These are phyloP conservation scores for Amanita exitialis DNA, from an alignment of 768 basidiomycete species.

Conservation along the genomic window DNA sequence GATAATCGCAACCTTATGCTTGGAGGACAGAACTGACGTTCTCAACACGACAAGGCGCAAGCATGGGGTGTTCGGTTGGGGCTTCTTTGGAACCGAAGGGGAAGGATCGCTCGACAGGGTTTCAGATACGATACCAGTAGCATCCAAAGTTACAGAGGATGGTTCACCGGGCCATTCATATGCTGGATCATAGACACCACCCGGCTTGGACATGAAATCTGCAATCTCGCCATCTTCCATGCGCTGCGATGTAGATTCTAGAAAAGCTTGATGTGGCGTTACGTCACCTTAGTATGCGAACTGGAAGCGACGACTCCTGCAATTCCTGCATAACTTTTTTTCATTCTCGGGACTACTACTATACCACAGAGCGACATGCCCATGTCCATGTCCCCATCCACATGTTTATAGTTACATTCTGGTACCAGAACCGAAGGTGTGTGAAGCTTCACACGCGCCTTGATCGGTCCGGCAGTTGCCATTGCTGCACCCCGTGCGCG, in stretches of 20 bases:
- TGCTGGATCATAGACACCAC: conserved; percentile 34
- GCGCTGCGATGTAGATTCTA: neutral
- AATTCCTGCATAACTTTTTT: too few species aligned
- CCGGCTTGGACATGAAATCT: conserved; percentile 8
- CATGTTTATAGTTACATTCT: too few species aligned
- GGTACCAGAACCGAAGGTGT: neutral
- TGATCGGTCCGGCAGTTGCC: too few species aligned
- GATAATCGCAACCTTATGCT: conserved; percentile 28
- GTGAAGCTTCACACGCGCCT: neutral
- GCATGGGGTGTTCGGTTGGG: conserved; percentile 16
- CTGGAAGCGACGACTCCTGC: too few species aligned
- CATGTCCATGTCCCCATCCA: too few species aligned
- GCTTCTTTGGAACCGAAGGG: conserved; percentile 7
- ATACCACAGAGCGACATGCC: too few species aligned
- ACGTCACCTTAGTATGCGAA: neutral
- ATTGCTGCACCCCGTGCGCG: too few species aligned
- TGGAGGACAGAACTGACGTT: conserved; percentile 53
- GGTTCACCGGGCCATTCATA: conserved; percentile 47
- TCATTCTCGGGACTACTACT: too few species aligned
- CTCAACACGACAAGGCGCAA: conserved; percentile 43
- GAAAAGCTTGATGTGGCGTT: neutral
- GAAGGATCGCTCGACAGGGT: conserved; percentile 2
- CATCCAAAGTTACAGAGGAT: conserved; percentile 13
- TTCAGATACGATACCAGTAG: conserved; percentile 8
- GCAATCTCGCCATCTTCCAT: conserved; percentile 22